phyloP scores from a whole-genome alignment of 2,329 filamentous ascomycete genomes.

The Aspergillus melleus region DNA sequence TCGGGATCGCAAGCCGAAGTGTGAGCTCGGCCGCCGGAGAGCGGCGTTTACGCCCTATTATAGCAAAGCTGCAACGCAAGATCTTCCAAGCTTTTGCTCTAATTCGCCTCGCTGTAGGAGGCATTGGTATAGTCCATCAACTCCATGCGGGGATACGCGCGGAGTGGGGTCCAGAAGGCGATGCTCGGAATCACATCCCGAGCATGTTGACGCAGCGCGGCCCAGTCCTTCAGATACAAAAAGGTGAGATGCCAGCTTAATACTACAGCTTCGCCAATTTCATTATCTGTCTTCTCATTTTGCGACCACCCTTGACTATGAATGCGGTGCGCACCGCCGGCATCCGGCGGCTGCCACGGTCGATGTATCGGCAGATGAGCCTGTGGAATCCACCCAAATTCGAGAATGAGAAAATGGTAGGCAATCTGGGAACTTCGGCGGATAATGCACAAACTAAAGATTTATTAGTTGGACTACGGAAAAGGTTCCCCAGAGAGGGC shows the following conservation, averaged over 20 bases:
- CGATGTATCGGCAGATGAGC: constrained; percentile 1
- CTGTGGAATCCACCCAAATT: constrained; percentile 24
- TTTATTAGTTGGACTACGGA: constrained; percentile 23
- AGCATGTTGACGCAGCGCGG: neutral
- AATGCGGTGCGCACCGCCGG: neutral
- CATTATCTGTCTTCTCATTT: neutral
- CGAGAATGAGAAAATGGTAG: constrained; percentile 27
- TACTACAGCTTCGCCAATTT: neutral
- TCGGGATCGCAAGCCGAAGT: constrained; percentile 11
- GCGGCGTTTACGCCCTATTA: neutral
- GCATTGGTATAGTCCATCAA: neutral
- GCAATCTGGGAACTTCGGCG: neutral
- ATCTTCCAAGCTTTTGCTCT: neutral
- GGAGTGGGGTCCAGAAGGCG: neutral
- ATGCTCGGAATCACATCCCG: neutral
- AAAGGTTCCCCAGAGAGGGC: constrained; percentile 33
- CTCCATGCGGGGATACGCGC: neutral
- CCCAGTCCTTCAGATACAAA: neutral
- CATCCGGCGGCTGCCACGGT: neutral
- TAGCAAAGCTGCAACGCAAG: neutral
- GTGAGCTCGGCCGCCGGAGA: neutral
- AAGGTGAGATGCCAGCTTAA: neutral
- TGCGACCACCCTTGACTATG: neutral
- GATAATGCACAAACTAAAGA: neutral
- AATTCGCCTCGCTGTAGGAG: neutral